Evolutionary conservation across 352 stramenopile genomes (phyloP).

Genomic region (Globisporangium lucens): DNA sequence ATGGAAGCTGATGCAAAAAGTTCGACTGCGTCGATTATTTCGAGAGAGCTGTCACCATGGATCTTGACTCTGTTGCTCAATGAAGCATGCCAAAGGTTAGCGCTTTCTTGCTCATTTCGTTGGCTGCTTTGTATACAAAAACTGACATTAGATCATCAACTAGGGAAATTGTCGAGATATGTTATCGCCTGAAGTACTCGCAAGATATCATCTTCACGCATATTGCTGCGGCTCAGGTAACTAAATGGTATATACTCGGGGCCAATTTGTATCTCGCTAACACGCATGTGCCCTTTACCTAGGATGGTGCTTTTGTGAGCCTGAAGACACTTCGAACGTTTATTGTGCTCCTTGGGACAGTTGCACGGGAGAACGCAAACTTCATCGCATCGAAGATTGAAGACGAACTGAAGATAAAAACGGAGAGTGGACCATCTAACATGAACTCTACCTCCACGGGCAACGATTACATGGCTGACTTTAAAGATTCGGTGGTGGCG

Average conservation of each 20-base stretch:
- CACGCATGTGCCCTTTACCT: neutral
- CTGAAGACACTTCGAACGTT: neutral
- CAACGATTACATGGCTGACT: neutral
- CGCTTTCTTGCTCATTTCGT: neutral
- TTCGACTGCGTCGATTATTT: neutral
- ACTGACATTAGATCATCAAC: neutral
- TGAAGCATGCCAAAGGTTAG: neutral
- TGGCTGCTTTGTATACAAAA: neutral
- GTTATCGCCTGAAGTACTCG: neutral
- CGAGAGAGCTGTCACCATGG: neutral
- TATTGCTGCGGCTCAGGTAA: neutral
- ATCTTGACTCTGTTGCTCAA: neutral
- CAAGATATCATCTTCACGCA: slow-evolving; percentile 1
- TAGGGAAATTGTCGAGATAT: neutral
- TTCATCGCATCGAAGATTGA: neutral
- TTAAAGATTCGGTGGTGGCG: neutral
- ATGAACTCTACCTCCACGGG: neutral
- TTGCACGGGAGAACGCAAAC: neutral
- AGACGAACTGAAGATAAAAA: neutral
- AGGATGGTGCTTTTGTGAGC: neutral
- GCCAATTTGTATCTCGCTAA: neutral
- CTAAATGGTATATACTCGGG: neutral
- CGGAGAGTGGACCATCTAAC: neutral
- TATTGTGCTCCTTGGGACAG: neutral
- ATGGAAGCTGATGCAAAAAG: neutral